Base-by-base conservation (phyloP, 371 early-diverging fungal species). In the Mortierella sp. region DNA sequence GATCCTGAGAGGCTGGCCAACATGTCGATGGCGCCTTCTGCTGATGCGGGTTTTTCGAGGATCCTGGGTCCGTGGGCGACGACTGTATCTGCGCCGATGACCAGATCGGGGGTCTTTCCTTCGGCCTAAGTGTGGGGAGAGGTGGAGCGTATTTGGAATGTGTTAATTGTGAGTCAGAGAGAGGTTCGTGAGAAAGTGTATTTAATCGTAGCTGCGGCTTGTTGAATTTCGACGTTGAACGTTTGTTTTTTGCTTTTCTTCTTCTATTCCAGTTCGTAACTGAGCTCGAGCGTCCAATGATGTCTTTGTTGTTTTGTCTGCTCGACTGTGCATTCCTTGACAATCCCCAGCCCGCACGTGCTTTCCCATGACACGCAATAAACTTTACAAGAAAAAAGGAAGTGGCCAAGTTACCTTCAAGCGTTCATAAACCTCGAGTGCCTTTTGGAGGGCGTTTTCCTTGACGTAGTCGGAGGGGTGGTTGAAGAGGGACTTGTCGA, bases 21-120 rank as follows among this genome's bases (percentile, higher is more conserved):
- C 91, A 95, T 94, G 0, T 74, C 77, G n/a, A 89, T 49, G 8
- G 96, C 95, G 70, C 92, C 89, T 24, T 91, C 89, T 35, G 74
- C 79, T 58, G 90, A 81, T 35, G 74, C 60, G 43, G 95, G 95
- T 76, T 95, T 95, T 75, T 94, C 93, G 1, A 95, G 89, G 16
- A 94, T 91, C 58, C 83, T 55, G 41, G 88, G 82, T 32, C 90
- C 89, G 48, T 90, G 84, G 8, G 94, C 93, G 6, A 97, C 96
- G 3, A 97, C 90, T 0, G 97, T 97, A 82, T 97, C 97, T 14
- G 96, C 93, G 21, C 94, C 94, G 75, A 97, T 96, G 29, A 97
- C 91, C 48, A 96, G 81, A 75, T 92, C 90, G 27, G 93, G 83
- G 12, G 83, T 78, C n/a, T 83, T 43, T 5, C 79, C 80, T 24